Evolutionary conservation across 2,329 filamentous ascomycete genomes (phyloP).

Genomic region (Ophiocordyceps camponoti-leonardi): DNA sequence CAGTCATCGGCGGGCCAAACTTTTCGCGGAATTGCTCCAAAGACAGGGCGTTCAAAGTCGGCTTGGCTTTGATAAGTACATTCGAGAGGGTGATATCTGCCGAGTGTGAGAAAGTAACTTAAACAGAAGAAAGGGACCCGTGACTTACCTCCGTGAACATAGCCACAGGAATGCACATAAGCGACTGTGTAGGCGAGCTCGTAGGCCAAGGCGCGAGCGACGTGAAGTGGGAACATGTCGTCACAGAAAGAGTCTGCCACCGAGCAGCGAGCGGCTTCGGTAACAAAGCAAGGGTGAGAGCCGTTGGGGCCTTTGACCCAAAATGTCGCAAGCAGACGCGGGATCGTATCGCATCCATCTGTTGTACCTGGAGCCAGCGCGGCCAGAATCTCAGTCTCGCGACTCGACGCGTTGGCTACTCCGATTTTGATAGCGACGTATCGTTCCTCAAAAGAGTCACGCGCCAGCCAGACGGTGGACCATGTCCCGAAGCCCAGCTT

Average conservation of each 20-base stretch:
- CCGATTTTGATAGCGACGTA: slow-evolving; percentile 4
- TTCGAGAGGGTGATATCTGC: slow-evolving; percentile 12
- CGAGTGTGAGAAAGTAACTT: background rate
- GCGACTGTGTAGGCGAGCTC: slow-evolving; percentile 7
- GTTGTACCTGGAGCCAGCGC: background rate
- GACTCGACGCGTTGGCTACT: background rate
- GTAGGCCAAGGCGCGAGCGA: background rate
- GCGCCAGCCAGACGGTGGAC: slow-evolving; percentile 23
- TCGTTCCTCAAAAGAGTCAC: slow-evolving; percentile 8
- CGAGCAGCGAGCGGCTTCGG: background rate
- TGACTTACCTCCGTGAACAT: slow-evolving; percentile 9
- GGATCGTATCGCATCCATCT: background rate
- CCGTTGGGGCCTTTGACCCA: slow-evolving; percentile 1
- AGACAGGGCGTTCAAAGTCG: slow-evolving; percentile 9
- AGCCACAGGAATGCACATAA: slow-evolving; percentile 9
- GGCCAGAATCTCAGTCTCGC: background rate
- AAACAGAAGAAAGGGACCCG: background rate
- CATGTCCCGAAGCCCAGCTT: slow-evolving; percentile 21
- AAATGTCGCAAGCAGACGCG: slow-evolving; percentile 1
- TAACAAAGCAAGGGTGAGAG: slow-evolving; percentile 1
- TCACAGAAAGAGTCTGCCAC: background rate
- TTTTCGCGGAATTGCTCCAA: slow-evolving; percentile 13
- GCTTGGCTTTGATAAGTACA: slow-evolving; percentile 3
- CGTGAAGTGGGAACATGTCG: background rate
- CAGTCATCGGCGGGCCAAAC: slow-evolving; percentile 12